Percentiles rank a stretch among this genome's conserved stretches.
phyloP scores from a whole-genome alignment of 176 grass and related monocot genomes.

The Chrysopogon serrulatus region DNA sequence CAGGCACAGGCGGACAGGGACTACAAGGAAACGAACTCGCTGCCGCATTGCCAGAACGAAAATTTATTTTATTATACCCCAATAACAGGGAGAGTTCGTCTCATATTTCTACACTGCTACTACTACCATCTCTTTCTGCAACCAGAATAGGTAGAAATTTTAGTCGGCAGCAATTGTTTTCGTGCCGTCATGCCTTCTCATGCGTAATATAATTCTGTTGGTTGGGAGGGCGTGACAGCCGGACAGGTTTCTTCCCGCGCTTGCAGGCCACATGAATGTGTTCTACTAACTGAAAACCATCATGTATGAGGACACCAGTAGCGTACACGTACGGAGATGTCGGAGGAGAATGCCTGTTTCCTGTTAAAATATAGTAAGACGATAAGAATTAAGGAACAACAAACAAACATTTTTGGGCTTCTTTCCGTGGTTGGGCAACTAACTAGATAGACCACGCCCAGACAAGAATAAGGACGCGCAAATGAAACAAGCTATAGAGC shows the following conservation, averaged over 20 bases:
- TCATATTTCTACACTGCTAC: background rate
- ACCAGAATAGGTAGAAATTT: background rate
- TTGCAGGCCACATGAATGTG: slow-evolving; percentile 28
- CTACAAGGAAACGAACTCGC: background rate
- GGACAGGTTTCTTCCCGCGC: slow-evolving; percentile 22
- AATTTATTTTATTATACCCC: too few relatives aligned
- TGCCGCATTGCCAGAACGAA: too few relatives aligned
- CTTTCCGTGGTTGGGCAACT: background rate
- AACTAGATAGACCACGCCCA: background rate
- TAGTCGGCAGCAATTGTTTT: background rate
- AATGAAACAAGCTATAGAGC: background rate
- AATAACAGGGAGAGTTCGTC: too few relatives aligned
- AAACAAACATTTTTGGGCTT: background rate
- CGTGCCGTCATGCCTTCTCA: background rate
- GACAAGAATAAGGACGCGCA: background rate
- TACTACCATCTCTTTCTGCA: background rate
- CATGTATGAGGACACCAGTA: too few relatives aligned
- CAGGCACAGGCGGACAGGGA: background rate
- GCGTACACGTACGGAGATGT: background rate
- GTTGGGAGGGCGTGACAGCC: slow-evolving; percentile 3
- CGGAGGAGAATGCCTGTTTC: background rate
- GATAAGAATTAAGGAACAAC: background rate
- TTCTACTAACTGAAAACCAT: background rate
- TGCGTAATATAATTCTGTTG: slow-evolving; percentile 22
- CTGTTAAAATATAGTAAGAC: too few relatives aligned